Evolutionary conservation across 2,329 filamentous ascomycete genomes (phyloP).

Genomic region (Fonsecaea nubica): DNA sequence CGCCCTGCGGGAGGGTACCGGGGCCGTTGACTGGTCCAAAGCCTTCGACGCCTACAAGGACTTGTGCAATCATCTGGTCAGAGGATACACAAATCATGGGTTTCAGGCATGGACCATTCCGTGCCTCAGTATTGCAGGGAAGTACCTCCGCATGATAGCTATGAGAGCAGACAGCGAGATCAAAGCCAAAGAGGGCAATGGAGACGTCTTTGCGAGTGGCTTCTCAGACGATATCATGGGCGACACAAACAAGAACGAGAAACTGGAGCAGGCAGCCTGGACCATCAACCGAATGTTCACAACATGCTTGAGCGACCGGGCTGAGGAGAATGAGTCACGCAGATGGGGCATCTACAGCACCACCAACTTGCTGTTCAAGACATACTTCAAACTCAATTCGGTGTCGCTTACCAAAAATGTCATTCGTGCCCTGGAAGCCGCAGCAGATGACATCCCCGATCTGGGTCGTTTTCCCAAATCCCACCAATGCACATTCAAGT

Average conservation of each 20-base stretch:
- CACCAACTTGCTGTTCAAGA: slow-evolving; percentile 95
- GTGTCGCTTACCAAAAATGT: slow-evolving; percentile 90
- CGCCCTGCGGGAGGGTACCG: slow-evolving; percentile 63
- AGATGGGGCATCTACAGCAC: slow-evolving; percentile 99
- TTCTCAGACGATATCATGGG: slow-evolving; percentile 84
- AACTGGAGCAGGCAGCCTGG: slow-evolving; percentile 87
- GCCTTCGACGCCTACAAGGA: slow-evolving; percentile 92
- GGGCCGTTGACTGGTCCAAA: slow-evolving; percentile 72
- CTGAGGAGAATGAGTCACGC: slow-evolving; percentile 76
- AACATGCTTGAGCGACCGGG: slow-evolving; percentile 77
- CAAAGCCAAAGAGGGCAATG: slow-evolving; percentile 55
- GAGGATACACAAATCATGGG: slow-evolving; percentile 76
- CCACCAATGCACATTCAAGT: slow-evolving; percentile 94
- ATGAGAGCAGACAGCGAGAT: slow-evolving; percentile 83
- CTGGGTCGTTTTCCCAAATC: slow-evolving; percentile 82
- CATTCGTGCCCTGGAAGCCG: slow-evolving; percentile 79
- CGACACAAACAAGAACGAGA: slow-evolving; percentile 77
- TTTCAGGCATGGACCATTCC: slow-evolving; percentile 94
- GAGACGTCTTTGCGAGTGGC: slow-evolving; percentile 53
- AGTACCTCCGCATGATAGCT: slow-evolving; percentile 84
- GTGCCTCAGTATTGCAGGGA: slow-evolving; percentile 84
- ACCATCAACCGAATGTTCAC: slow-evolving; percentile 92
- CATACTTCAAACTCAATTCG: slow-evolving; percentile 92
- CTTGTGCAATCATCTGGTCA: slow-evolving; percentile 74
- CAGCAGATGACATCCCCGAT: slow-evolving; percentile 78